Percentiles rank a stretch among this genome's conserved stretches.
Conservation (phyloP, 75 land plant species). For the Cryptomeria japonica region DNA sequence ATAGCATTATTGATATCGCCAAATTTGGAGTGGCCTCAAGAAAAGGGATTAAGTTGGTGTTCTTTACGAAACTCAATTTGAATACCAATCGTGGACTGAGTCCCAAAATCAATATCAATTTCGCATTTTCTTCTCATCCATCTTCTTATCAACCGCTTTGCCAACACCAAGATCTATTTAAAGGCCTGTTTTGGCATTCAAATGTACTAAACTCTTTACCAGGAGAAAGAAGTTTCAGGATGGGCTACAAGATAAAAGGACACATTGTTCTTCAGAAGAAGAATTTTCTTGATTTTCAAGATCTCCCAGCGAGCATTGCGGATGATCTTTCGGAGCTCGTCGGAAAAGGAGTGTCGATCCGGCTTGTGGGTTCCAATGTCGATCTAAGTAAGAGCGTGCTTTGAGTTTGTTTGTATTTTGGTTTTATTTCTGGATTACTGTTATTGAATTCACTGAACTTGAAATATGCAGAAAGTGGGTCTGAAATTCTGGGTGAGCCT, state of each 20-base stretch:
- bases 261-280: conserved; percentile 48
- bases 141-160: no score
- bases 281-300: conserved; percentile 38
- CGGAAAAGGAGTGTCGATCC: conserved; percentile 54
- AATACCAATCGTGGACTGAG: no score
- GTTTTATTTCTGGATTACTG: neutral
- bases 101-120: no score
- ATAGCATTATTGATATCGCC: no score
- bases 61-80: no score
- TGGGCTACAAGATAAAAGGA: neutral
- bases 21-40: no score
- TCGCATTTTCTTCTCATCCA: no score
- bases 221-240: no score
- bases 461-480: neutral
- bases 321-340: conserved; percentile 44
- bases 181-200: no score
- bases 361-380: conserved; percentile 48
- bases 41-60: no score
- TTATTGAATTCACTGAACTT: neutral
- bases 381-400: conserved; percentile 27
- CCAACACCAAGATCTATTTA: no score
- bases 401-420: neutral
- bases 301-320: conserved; percentile 25
- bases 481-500: conserved; percentile 11
- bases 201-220: no score